phyloP scores from a whole-genome alignment of 2,329 filamentous ascomycete species.

The Mycosphaerella arachidis region DNA sequence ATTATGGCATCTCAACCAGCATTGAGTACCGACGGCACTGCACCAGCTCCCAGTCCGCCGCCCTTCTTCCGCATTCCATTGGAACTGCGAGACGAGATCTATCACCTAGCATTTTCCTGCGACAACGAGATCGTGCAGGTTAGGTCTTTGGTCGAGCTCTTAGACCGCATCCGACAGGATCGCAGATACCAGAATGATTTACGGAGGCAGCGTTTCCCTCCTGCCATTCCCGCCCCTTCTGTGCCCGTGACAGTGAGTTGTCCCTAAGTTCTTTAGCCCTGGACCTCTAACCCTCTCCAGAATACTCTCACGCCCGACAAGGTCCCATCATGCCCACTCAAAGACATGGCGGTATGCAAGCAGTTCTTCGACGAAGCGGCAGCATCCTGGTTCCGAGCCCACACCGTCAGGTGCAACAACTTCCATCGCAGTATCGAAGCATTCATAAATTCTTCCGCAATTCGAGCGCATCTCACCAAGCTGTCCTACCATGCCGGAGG shows the following conservation, averaged over 20 bases:
- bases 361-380: constrained; percentile 9
- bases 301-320: neutral
- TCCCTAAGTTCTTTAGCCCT: neutral
- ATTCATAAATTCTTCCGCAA: neutral
- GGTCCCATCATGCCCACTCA: constrained; percentile 1
- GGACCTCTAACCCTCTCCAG: neutral
- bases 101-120: neutral
- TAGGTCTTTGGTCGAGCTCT: neutral
- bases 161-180: neutral
- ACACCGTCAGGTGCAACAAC: constrained; percentile 41
- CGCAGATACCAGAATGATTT: neutral
- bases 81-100: constrained; percentile 1
- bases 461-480: neutral
- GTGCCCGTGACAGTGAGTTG: no score
- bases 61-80: neutral
- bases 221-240: no score
- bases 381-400: neutral
- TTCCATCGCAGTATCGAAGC: neutral
- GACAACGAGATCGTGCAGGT: neutral
- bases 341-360: constrained; percentile 3
- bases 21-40: no score
- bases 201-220: neutral
- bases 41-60: no score
- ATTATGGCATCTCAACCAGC: no score
- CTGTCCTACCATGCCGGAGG: neutral